A percentile compares a stretch with the other conserved stretches of the same genome.
These are phyloP conservation scores for Cutaneotrichosporon dermatis DNA, from an alignment of 1,284 basidiomycete genomes.

Conservation along the genomic window DNA sequence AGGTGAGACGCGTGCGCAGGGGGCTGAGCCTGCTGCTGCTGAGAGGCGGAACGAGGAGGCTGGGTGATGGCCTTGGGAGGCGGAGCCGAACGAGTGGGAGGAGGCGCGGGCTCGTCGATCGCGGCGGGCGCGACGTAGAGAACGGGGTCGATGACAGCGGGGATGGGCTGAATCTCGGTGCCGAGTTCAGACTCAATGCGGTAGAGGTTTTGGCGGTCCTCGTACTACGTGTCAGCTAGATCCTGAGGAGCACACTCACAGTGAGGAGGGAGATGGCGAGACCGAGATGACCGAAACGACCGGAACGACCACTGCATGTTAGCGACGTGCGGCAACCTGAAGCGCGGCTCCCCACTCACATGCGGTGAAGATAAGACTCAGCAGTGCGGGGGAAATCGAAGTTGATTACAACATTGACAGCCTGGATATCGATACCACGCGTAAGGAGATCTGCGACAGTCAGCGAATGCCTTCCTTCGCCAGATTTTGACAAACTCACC, in stretches of 20 bases:
- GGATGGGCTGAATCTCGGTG: constrained; percentile 96
- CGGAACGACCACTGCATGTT: constrained; percentile 77
- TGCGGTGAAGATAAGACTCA: constrained; percentile 89
- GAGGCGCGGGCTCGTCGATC: constrained; percentile 25
- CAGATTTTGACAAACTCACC: constrained; percentile 39
- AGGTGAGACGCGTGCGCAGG: constrained; percentile 1
- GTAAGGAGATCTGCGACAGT: constrained; percentile 71
- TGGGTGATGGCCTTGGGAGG: constrained; percentile 6
- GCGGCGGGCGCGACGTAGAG: constrained; percentile 69
- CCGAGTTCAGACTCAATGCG: constrained; percentile 97
- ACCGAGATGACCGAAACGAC: constrained; percentile 94
- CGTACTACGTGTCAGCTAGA: constrained; percentile 57
- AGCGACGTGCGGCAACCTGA: not conserved
- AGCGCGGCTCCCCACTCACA: constrained; percentile 24
- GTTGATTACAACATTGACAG: constrained; percentile 99
- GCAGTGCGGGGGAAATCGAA: constrained; percentile 99
- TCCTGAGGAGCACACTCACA: constrained; percentile 19
- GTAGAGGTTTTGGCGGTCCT: constrained; percentile 96
- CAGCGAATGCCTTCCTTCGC: too few relatives aligned
- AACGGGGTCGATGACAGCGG: constrained; percentile 83
- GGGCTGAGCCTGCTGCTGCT: constrained; percentile 5
- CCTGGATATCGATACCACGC: constrained; percentile 98
- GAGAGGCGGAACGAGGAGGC: not conserved
- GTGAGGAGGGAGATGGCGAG: constrained; percentile 95
- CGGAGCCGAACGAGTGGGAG: constrained; percentile 17